Evolutionary conservation across 1,139 yeast genomes (phyloP), one percentile per base, ranked within the genome.

Genomic region (Candida mesenterica): DNA sequence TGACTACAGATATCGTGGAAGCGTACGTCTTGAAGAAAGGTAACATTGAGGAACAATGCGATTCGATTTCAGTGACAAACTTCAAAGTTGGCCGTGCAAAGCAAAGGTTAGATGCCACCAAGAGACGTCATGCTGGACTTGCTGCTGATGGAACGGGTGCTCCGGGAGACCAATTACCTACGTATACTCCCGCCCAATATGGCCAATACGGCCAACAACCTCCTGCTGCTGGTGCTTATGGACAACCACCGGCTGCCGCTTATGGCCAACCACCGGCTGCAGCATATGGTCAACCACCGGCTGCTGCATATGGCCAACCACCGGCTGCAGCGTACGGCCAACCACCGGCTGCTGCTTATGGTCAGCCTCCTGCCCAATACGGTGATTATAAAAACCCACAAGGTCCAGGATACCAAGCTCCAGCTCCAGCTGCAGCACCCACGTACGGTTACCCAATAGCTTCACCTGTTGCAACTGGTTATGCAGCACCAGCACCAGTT

Each of bases 1-100:
- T 92, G 55, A 69, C 75, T 36, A 72, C 86, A 34, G 97, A 89
- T 57, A 85, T 92, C 48, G 73, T 84, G 37, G 92, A 86, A 55
- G 83, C 92, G 2, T 92, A 84, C 62, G 62, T 63, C 30, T 70
- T 68, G 44, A 92, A 92, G 68, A 82, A 95, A 57, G 98, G 97
- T 24, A 82, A 88, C 49, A 77, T 90, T 39, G 96, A 89, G 56
- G 97, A 90, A 53, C 82, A 77, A 52, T 72, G 96, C 1, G 97
- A 90, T 55, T 81, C 85, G 2, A 78, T 92, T 49, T 83, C 89
- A 14, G 77, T 92, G 41, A 86, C 96, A 3, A 95, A 87, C 54
- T 92, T 92, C 72, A 84, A 86, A 51, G 73, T 86, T 10, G 95
- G 96, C 12, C 94, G 85, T 53, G 94, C 96, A 12, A 86, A 83